Base-by-base conservation (phyloP, 2,329 filamentous ascomycete species). In the Fonsecaea pugnacius region DNA sequence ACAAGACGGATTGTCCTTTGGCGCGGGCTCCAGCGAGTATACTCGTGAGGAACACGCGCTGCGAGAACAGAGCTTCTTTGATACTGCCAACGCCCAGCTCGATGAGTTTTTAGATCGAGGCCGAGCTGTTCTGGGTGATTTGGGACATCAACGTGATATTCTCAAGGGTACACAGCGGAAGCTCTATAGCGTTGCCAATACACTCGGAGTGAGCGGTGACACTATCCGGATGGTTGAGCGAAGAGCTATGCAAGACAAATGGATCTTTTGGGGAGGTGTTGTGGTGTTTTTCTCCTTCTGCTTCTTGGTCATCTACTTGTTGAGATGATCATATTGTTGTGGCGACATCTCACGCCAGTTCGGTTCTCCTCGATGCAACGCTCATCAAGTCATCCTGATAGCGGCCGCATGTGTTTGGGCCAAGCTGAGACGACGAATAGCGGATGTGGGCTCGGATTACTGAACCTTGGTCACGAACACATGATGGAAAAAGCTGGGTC, bases 181-280 rank as follows among this genome's bases (percentile, higher is more conserved):
- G 75, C 82, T 99, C 56, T 98, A 98, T 75, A 94, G 87, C 71
- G 92, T 97, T 21, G 95, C 91, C 6, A 98, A 96, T 75, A 98
- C 95, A 24, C 79, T 99, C 54, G 95, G 95, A 0, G 86, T 99
- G 65, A 96, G 91, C 73, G 93, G 94, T 21, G 94, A 98, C 75
- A 99, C 95, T 1, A 99, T 99, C 69, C 88, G 95, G 53, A 98
- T 95, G 92, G 90, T 99, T 48, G 94, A 98, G 79, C 81, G 95
- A 71, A 84, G 95, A 67, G 92, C 95, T 57, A 90, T 88, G 76
- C 91, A 98, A 81, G 95, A 99, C 76, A 98, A 97, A 79, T 98
- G 93, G 92, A 96, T 99, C 38, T 99, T 99, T 76, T 91, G 90
- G 84, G 90, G 82, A 0, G 92, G 95, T 0, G 92, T 94, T 2